These are phyloP conservation scores for Balakata baccata DNA, from an alignment of 345 rosid species.

Conservation along the genomic window DNA sequence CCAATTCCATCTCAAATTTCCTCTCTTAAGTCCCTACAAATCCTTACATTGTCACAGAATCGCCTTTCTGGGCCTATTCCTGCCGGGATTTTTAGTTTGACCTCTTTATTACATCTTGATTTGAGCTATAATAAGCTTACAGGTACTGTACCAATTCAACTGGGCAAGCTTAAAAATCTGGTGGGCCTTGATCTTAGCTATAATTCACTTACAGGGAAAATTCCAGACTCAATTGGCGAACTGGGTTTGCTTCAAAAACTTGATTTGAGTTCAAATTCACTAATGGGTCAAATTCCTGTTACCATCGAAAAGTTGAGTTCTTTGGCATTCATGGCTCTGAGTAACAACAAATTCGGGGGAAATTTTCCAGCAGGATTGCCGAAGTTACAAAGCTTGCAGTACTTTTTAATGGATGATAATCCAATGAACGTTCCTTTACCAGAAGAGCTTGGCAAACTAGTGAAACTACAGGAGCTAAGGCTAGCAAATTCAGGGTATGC, in stretches of 20 bases:
- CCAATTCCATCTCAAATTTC: conserved; percentile 66
- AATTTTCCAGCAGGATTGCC: conserved; percentile 52
- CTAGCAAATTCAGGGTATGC: conserved; percentile 72
- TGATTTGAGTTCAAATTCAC: conserved; percentile 72
- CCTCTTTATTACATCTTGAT: conserved; percentile 60
- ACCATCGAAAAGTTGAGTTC: conserved; percentile 50
- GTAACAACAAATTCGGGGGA: conserved; percentile 64
- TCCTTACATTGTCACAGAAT: conserved; percentile 81
- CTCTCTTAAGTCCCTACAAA: conserved; percentile 52
- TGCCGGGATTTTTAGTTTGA: conserved; percentile 35
- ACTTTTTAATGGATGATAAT: conserved; percentile 82
- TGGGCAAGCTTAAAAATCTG: conserved; percentile 61
- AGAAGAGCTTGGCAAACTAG: conserved; percentile 47
- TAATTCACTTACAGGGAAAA: conserved; percentile 51
- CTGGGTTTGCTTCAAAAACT: conserved; percentile 76
- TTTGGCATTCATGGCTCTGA: conserved; percentile 66
- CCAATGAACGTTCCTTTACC: conserved; percentile 68
- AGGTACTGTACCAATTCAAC: conserved; percentile 53
- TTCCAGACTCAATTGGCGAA: conserved; percentile 61
- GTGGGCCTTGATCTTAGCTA: conserved; percentile 78
- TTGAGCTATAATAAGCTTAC: conserved; percentile 68
- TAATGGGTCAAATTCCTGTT: conserved; percentile 54
- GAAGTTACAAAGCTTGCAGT: conserved; percentile 62
- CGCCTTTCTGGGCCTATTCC: conserved; percentile 63
- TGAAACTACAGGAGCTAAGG: conserved; percentile 69